Conservation (phyloP, 2,329 filamentous ascomycete genomes). For the Trichoderma harzianum region DNA sequence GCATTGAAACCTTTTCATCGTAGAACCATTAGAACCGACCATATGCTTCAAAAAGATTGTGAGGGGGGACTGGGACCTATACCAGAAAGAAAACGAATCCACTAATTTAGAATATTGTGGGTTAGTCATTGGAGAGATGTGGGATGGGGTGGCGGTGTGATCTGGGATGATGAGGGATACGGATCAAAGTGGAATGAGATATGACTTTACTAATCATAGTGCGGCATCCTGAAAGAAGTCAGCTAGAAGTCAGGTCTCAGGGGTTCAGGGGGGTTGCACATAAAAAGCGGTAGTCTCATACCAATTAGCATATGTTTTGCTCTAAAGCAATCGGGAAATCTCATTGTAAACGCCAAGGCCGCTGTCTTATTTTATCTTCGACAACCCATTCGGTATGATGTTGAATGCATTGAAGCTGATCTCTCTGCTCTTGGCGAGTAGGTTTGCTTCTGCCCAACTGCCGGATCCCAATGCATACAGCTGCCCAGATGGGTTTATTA, state of each 20-base stretch:
- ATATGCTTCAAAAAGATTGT: background rate
- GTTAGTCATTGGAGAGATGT: background rate
- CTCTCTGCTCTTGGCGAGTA: background rate
- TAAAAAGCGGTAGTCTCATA: background rate
- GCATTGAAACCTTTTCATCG: background rate
- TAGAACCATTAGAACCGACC: background rate
- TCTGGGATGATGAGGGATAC: background rate
- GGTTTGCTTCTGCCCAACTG: background rate
- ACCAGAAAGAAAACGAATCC: background rate
- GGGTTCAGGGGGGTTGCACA: background rate
- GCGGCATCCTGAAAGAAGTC: background rate
- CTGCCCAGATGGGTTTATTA: background rate
- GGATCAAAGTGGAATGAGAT: background rate
- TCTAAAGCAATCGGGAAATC: background rate
- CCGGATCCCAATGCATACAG: background rate
- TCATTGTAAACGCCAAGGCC: background rate
- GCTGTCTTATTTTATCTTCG: background rate
- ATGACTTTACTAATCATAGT: background rate
- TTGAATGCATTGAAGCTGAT: background rate
- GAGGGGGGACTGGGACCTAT: background rate
- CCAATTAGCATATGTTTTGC: background rate
- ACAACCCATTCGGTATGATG: background rate
- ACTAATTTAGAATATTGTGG: background rate
- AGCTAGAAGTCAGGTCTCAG: background rate
- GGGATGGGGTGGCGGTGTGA: background rate